Evolutionary conservation across 2,329 filamentous ascomycete species (phyloP).

Genomic region (Fusarium sp.): DNA sequence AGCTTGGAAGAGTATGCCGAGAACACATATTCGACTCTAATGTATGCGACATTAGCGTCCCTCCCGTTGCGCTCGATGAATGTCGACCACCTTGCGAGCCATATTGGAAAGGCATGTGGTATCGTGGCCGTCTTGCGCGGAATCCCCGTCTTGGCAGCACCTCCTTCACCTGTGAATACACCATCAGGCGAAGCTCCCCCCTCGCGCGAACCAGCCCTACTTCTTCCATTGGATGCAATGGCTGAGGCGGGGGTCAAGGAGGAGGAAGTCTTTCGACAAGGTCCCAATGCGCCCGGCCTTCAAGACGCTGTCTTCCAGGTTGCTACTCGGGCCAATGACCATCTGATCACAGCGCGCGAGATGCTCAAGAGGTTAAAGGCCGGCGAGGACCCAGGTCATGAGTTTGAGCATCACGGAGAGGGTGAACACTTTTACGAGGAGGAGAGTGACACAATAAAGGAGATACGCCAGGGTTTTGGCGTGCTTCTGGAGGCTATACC

Average conservation of each 20-base stretch:
- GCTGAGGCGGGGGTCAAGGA: conserved; percentile 83
- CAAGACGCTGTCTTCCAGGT: conserved; percentile 92
- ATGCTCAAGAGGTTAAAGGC: conserved; percentile 86
- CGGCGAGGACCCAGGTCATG: conserved; percentile 82
- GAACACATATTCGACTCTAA: conserved; percentile 91
- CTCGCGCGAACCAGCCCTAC: conserved; percentile 66
- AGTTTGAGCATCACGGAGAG: conserved; percentile 88
- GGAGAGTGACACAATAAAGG: conserved; percentile 52
- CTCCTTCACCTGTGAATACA: conserved; percentile 62
- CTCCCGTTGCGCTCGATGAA: conserved; percentile 85
- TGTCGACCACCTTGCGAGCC: conserved; percentile 91
- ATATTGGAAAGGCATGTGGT: conserved; percentile 93
- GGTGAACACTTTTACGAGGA: conserved; percentile 69
- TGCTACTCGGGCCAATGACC: conserved; percentile 93
- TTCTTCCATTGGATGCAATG: conserved; percentile 92
- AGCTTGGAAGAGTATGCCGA: conserved; percentile 90
- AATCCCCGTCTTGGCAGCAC: conserved; percentile 86
- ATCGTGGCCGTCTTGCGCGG: conserved; percentile 90
- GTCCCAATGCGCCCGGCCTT: conserved; percentile 81
- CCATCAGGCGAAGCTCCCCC: conserved; percentile 55
- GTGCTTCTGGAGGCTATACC: conserved; percentile 85
- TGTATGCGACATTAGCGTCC: conserved; percentile 87
- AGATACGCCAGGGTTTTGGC: conserved; percentile 75
- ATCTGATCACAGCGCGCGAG: conserved; percentile 91
- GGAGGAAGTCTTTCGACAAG: conserved; percentile 88